phyloP scores from a whole-genome alignment of 2,329 filamentous ascomycete genomes.

The Pseudopyricularia cyperi region DNA sequence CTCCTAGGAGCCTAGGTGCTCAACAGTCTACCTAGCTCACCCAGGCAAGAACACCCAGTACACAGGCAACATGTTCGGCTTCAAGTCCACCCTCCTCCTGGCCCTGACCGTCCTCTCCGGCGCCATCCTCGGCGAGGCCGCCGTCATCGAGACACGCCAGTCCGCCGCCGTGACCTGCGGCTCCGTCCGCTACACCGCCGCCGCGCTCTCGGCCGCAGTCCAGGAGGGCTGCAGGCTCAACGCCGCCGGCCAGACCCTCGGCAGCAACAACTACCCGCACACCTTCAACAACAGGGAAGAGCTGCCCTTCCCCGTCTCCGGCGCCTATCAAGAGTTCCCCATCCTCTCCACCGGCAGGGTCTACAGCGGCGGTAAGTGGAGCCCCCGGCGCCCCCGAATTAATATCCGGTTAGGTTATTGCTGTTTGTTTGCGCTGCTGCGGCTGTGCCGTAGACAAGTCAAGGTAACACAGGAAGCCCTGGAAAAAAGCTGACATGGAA shows the following conservation, averaged over 20 bases:
- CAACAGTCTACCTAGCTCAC: background rate
- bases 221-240: constrained; percentile 9
- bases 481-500: background rate
- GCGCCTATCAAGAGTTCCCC: constrained; percentile 17
- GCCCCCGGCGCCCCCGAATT: background rate
- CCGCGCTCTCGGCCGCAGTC: constrained; percentile 8
- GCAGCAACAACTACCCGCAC: constrained; percentile 10
- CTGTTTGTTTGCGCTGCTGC: no score
- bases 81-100: constrained; percentile 4
- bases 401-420: background rate
- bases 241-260: constrained; percentile 6
- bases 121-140: constrained; percentile 4
- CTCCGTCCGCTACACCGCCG: constrained; percentile 5
- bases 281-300: constrained; percentile 10
- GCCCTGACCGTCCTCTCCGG: constrained; percentile 3
- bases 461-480: no score
- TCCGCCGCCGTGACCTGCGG: background rate
- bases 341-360: constrained; percentile 19
- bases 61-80: constrained; percentile 4
- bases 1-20: background rate
- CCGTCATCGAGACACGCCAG: constrained; percentile 2
- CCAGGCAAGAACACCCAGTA: background rate
- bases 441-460: background rate
- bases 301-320: constrained; percentile 5
- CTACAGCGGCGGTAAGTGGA: constrained; percentile 23